These are phyloP conservation scores for Lignosus rhinocerotis DNA, from an alignment of 1,284 basidiomycete genomes.

Conservation along the genomic window DNA sequence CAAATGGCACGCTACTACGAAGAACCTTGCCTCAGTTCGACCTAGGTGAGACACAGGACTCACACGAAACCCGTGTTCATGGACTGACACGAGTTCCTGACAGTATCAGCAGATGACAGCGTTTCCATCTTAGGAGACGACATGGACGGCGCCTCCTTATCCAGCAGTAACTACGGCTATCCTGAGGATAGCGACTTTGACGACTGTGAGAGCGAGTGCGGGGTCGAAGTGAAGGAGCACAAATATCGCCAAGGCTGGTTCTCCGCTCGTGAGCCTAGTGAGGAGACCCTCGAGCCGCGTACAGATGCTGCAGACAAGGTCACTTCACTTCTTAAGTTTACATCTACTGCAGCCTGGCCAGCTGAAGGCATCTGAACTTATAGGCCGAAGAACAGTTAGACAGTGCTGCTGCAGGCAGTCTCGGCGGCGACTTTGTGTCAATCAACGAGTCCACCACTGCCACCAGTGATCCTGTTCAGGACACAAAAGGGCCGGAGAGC, in stretches of 20 bases:
- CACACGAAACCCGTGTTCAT: too few species aligned
- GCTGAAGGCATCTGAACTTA: not conserved
- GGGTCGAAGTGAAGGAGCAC: not conserved
- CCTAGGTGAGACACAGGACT: too few species aligned
- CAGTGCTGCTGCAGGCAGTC: not conserved
- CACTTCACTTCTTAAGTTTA: not conserved
- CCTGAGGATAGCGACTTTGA: slow-evolving; percentile 15
- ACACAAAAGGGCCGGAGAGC: not conserved
- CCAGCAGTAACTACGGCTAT: not conserved
- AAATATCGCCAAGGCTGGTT: not conserved
- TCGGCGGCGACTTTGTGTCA: not conserved
- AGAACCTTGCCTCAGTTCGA: not conserved
- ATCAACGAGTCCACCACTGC: not conserved
- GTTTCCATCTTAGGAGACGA: not conserved
- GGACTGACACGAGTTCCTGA: too few species aligned
- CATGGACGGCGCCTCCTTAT: not conserved
- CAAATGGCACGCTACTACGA: slow-evolving; percentile 2
- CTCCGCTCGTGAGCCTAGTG: not conserved
- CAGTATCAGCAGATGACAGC: too few species aligned
- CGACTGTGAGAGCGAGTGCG: slow-evolving; percentile 3
- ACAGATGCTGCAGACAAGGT: not conserved
- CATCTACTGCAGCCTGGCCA: not conserved
- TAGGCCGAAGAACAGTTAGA: not conserved
- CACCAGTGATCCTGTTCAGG: not conserved
- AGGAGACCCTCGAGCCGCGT: not conserved